These are phyloP conservation scores for Aplosporella prunicola DNA, from an alignment of 2,329 filamentous ascomycete genomes.

Conservation along the genomic window DNA sequence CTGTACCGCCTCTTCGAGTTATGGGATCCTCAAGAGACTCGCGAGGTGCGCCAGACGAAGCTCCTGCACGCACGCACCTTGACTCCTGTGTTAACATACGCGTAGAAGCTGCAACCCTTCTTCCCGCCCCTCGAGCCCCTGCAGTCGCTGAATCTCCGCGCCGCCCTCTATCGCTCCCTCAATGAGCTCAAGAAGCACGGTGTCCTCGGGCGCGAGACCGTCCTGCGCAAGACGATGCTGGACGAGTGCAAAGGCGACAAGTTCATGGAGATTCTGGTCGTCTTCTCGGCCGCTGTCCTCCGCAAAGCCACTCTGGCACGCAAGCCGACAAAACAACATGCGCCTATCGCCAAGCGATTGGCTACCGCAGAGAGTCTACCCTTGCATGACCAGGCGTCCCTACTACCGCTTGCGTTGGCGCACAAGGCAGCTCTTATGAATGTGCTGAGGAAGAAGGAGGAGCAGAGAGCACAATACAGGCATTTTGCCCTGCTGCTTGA, in stretches of 20 bases:
- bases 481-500: conserved; percentile 58
- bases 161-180: conserved; percentile 70
- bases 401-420: conserved; percentile 61
- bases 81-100: conserved; percentile 10
- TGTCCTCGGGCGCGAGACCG: conserved; percentile 64
- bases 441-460: conserved; percentile 50
- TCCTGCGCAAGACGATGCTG: conserved; percentile 87
- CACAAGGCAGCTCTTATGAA: conserved; percentile 59
- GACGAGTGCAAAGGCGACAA: conserved; percentile 92
- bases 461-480: conserved; percentile 48
- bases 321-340: conserved; percentile 34
- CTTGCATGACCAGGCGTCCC: conserved; percentile 23
- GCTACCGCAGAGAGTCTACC: conserved; percentile 31
- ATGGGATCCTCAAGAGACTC: conserved; percentile 70
- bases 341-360: conserved; percentile 43
- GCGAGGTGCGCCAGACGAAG: conserved; percentile 52
- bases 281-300: conserved; percentile 75
- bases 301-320: conserved; percentile 53
- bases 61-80: background rate
- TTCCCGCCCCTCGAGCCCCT: conserved; percentile 85
- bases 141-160: conserved; percentile 82
- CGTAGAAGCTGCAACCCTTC: conserved; percentile 75
- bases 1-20: conserved; percentile 78
- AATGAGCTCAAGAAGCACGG: conserved; percentile 85
- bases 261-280: conserved; percentile 74